Percentiles rank a stretch among this genome's conserved stretches.
Evolutionary conservation across 164 flowering plant species (phyloP).

Genomic region (Vitis amurensis): DNA sequence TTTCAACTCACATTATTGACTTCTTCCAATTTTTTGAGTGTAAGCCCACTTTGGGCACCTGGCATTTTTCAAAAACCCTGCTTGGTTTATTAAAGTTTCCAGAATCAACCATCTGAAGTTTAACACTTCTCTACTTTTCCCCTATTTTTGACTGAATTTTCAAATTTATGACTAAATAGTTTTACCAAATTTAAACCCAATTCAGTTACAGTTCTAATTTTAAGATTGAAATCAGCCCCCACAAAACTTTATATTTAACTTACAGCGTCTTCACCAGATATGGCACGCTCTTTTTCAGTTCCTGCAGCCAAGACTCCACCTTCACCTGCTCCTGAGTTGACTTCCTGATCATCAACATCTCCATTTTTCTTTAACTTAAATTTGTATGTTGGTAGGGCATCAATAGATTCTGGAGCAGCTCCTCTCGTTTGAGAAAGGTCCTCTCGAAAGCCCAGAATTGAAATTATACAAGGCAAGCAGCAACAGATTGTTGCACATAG

Average conservation of each 20-base stretch:
- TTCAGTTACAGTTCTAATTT: not conserved
- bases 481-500: constrained; percentile 91
- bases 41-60: no score
- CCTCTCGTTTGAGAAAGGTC: constrained; percentile 75
- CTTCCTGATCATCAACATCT: constrained; percentile 37
- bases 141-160: no score
- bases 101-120: no score
- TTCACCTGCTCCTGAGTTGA: constrained; percentile 33
- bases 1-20: no score
- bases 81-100: no score
- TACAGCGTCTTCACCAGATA: constrained; percentile 95
- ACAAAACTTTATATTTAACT: constrained; percentile 19
- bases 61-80: no score
- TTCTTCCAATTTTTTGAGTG: no score
- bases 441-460: constrained; percentile 77
- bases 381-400: constrained; percentile 79
- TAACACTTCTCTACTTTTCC: no score
- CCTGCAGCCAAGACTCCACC: constrained; percentile 89
- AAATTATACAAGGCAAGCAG: constrained; percentile 92
- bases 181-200: no score
- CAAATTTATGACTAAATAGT: no score
- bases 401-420: constrained; percentile 75
- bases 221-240: no score
- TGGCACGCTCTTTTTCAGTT: constrained; percentile 76
- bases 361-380: constrained; percentile 61